Percentiles rank a stretch among this genome's conserved stretches.
phyloP scores from a whole-genome alignment of 495 filamentous ascomycete genomes.

The Amniculicola lignicola region DNA sequence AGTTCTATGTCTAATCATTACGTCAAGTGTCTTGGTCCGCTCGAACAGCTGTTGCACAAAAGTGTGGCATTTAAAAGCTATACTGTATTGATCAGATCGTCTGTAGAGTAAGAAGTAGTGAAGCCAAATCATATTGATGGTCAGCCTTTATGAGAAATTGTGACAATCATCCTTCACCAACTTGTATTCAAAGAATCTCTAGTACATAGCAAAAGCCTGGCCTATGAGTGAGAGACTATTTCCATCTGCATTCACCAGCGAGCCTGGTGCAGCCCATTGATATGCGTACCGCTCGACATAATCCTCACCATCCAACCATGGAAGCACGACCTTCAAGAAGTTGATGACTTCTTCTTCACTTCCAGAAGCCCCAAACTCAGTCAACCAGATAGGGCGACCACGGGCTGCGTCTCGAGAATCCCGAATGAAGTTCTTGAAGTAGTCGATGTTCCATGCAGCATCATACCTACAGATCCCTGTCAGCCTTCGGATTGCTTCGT shows the following conservation, averaged over 20 bases:
- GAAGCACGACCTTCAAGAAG: slow-evolving; percentile 19
- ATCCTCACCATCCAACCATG: slow-evolving; percentile 18
- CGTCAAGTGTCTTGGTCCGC: too few species aligned
- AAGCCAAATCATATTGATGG: neutral
- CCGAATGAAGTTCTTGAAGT: slow-evolving; percentile 22
- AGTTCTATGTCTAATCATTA: too few species aligned
- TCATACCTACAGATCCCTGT: slow-evolving; percentile 3
- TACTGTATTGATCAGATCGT: too few species aligned
- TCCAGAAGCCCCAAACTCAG: slow-evolving; percentile 12
- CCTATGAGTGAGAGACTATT: slow-evolving; percentile 13
- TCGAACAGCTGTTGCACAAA: too few species aligned
- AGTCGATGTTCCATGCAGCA: neutral
- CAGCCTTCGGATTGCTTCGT: neutral
- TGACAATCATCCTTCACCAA: neutral
- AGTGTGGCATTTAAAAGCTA: too few species aligned
- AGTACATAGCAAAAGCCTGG: slow-evolving; percentile 6
- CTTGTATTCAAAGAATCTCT: neutral
- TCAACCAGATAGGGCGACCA: slow-evolving; percentile 23
- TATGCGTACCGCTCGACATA: slow-evolving; percentile 20
- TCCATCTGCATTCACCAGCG: slow-evolving; percentile 16
- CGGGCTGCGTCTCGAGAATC: neutral
- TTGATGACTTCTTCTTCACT: neutral
- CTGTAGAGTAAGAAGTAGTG: too few species aligned
- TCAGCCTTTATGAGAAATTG: neutral
- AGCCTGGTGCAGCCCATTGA: neutral